Evolutionary conservation across 805 yeast genomes (phyloP), one percentile per base, ranked within the genome.

Genomic region (Metschnikowia borealis): DNA sequence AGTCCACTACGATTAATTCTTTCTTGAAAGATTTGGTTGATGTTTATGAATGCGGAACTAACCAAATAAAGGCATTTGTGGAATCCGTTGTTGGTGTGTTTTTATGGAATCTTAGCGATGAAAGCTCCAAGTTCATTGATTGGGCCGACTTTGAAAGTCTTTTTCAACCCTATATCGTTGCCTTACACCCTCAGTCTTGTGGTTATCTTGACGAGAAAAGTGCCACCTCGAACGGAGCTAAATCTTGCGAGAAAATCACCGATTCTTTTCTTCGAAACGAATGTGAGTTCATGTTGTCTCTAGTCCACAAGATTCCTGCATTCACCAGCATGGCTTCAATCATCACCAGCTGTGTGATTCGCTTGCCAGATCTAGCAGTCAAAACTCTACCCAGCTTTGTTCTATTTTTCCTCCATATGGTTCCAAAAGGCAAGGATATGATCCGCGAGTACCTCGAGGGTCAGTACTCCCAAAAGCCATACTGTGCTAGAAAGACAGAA

Each of bases 11-110:
- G 2, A 46, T 57, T 43, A 45, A 49, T 20, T 46, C 23, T 23
- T 35, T 56, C 17, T 17, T 56, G 18, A 10, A 23, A 3, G n/a
- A 34, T 15, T n/a, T 78, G 33, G 20, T 65, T 0, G 48, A 55
- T 0, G 49, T 52, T 8, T 48, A 61, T 11, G 52, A 57, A 1
- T 33, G 46, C 1, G 54, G 57, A 20, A 14, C 32, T 13, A 42
- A 45, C 18, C 48, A 46, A 6, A 31, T 39, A 6, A 34, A 36
- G 6, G 56, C 58, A 2, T 52, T 52, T 18, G 64, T 75, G 39
- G 80, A 79, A 37, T 53, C 71, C 3, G 58, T 75, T 5, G 38
- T 75, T 7, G 81, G 82, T 1, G 70, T 75, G 1, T 55, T 64
- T 50, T 66, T 63, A 29, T 63, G 59, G 47, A 52, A 57, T n/a